Evolutionary conservation across 2,329 filamentous ascomycete genomes (phyloP), one percentile per base, ranked within the genome.

Genomic region (Chrysoporthe puriensis): DNA sequence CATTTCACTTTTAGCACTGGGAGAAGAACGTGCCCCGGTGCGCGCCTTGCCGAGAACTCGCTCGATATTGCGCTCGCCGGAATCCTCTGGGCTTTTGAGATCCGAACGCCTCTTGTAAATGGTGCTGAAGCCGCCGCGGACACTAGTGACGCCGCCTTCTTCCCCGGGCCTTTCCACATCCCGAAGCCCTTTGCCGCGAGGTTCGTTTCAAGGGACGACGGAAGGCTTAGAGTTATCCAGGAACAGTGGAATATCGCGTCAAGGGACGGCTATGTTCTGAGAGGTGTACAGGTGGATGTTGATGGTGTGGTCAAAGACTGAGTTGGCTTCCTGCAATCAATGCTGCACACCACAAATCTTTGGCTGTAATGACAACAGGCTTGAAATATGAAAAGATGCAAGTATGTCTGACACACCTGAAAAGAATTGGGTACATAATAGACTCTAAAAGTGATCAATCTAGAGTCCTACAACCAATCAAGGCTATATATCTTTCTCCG

Each of bases 1-100:
- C 82, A 83, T 70, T 84, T 81, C 70, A 75, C 76, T 1, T 84
- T 82, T 69, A 79, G 81, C 11, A 76, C 76, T 26, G 82, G 82
- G 1, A 74, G 82, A 2, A 76, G 82, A 6, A 78, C 82, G 26
- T 84, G 82, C 70, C 80, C 79, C 2, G 82, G 82, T 0, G 80
- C 81, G 4, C 80, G 83, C 60, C 77, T 85, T 1, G 80, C 82
- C 13, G 82, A 84, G 71, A 79, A 80, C 11, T 81, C 77, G 21
- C 74, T 84, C 4, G 52, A 57, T n/a, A 57, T 64, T 8, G 52
- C 62, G 1, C 40, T 64, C 3, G 48, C 62, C 9, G 42, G 36
- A 40, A 64, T 64, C 9, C 52, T 64, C 9, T 64, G 62, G 62
- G 62, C 62, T 26, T 58, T 58, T 32, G 26, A 43, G 11, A 36